phyloP scores from a whole-genome alignment of 1,284 basidiomycete genomes.

The Boletus putidus region DNA sequence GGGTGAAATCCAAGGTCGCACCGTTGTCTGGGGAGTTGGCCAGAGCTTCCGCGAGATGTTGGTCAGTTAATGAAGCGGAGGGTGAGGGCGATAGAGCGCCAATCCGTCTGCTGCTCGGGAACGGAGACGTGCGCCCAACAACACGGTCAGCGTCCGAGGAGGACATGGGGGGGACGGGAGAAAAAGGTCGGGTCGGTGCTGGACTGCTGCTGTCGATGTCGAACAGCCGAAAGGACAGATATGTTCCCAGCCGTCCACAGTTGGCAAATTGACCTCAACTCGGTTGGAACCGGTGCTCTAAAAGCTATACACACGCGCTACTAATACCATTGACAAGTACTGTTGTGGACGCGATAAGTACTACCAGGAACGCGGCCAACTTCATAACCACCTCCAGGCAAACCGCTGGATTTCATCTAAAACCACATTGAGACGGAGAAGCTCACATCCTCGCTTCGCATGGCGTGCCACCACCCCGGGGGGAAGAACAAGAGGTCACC shows the following conservation, averaged over 20 bases:
- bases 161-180: slow-evolving; percentile 31
- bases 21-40: slow-evolving; percentile 72
- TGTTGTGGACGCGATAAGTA: background rate
- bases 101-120: slow-evolving; percentile 24
- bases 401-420: slow-evolving; percentile 42
- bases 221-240: slow-evolving; percentile 14
- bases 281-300: slow-evolving; percentile 35
- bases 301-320: slow-evolving; percentile 24
- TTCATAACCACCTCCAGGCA: slow-evolving; percentile 26
- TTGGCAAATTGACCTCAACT: slow-evolving; percentile 26
- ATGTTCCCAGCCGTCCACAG: slow-evolving; percentile 20
- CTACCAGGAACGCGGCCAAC: slow-evolving; percentile 6
- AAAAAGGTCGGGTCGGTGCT: slow-evolving; percentile 11
- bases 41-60: slow-evolving; percentile 66
- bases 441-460: slow-evolving; percentile 76
- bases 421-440: slow-evolving; percentile 85
- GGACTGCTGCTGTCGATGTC: slow-evolving; percentile 22
- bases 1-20: slow-evolving; percentile 80
- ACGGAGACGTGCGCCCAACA: slow-evolving; percentile 34
- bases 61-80: slow-evolving; percentile 51
- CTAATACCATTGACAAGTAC: slow-evolving; percentile 5
- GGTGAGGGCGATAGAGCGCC: slow-evolving; percentile 35
- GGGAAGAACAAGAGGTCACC: slow-evolving; percentile 89
- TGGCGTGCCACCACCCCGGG: slow-evolving; percentile 92
- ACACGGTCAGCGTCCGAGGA: slow-evolving; percentile 39